Conservation (phyloP, 176 grass and related monocot genomes). For the Aegilops tauschii region DNA sequence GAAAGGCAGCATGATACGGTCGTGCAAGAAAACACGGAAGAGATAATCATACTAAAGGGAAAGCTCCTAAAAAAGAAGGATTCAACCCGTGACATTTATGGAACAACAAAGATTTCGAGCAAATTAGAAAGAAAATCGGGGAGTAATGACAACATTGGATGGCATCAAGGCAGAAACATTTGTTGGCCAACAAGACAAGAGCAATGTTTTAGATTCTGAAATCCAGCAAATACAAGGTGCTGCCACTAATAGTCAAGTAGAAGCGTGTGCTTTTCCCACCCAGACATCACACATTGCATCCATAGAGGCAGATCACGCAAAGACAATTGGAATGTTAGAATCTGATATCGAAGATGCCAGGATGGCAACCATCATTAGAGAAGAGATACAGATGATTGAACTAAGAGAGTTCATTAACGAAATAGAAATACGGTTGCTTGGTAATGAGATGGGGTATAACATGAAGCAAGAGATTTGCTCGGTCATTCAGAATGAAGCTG, state of each 20-base stretch:
- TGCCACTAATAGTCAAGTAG: constrained; percentile 10
- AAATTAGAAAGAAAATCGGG: constrained; percentile 49
- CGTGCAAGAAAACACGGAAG: constrained; percentile 34
- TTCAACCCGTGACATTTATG: constrained; percentile 40
- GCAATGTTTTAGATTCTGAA: constrained; percentile 30
- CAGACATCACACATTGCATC: constrained; percentile 9
- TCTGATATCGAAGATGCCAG: constrained; percentile 36
- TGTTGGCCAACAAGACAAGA: constrained; percentile 33
- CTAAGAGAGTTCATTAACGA: constrained; percentile 36
- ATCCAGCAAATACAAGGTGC: constrained; percentile 24
- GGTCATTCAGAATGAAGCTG: constrained; percentile 34
- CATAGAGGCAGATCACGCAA: constrained; percentile 6
- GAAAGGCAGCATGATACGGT: constrained; percentile 49
- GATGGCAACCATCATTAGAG: constrained; percentile 30
- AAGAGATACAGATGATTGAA: constrained; percentile 39
- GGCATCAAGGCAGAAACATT: constrained; percentile 33
- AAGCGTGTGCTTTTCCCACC: not conserved
- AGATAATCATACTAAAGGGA: constrained; percentile 50
- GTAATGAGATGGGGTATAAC: constrained; percentile 34
- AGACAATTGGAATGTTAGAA: constrained; percentile 24
- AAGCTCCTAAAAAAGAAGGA: constrained; percentile 37
- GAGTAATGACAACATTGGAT: constrained; percentile 47
- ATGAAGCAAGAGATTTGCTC: constrained; percentile 39
- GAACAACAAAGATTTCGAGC: constrained; percentile 57
- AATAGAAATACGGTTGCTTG: constrained; percentile 24